Percentiles rank a stretch among this genome's conserved stretches.
Conservation (phyloP, 768 basidiomycete species). For the Phlebiopsis flavidoalba region DNA sequence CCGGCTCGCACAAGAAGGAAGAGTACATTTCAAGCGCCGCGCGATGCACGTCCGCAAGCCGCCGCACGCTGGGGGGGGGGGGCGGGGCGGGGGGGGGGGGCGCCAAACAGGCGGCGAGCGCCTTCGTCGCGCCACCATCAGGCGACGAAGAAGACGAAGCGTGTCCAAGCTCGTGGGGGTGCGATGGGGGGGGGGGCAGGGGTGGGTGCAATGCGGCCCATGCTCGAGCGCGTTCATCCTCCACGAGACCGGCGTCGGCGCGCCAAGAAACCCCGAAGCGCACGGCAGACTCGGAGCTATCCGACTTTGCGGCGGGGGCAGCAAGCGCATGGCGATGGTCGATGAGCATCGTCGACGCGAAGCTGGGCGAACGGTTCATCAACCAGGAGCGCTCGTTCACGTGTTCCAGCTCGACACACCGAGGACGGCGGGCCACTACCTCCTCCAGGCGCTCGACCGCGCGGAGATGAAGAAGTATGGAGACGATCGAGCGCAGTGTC, state of each 20-base stretch:
- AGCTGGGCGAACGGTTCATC: slow-evolving; percentile 62
- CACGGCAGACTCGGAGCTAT: slow-evolving; percentile 69
- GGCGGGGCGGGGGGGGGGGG: too few relatives aligned
- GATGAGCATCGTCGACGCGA: slow-evolving; percentile 68
- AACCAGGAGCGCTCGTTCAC: slow-evolving; percentile 81
- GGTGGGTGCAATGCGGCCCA: too few relatives aligned
- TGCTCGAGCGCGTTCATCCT: slow-evolving; percentile 81
- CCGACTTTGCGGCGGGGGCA: slow-evolving; percentile 65
- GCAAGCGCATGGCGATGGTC: slow-evolving; percentile 75
- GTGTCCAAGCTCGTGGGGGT: too few relatives aligned
- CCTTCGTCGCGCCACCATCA: neutral
- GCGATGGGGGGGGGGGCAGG: too few relatives aligned
- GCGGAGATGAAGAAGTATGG: slow-evolving; percentile 70
- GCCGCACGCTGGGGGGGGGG: slow-evolving; percentile 41
- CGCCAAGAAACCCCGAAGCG: slow-evolving; percentile 41
- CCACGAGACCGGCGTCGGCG: slow-evolving; percentile 40
- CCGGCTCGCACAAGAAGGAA: slow-evolving; percentile 65
- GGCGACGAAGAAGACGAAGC: too few relatives aligned
- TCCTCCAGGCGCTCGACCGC: slow-evolving; percentile 68
- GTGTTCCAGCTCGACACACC: slow-evolving; percentile 82
- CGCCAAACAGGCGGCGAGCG: slow-evolving; percentile 33
- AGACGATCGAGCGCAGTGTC: slow-evolving; percentile 67
- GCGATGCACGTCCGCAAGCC: slow-evolving; percentile 58
- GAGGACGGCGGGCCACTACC: slow-evolving; percentile 72
- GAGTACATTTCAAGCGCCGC: slow-evolving; percentile 68